A percentile compares a stretch with the other conserved stretches of the same genome.
Evolutionary conservation across 441 rosid species (phyloP).

Genomic region (Bruguiera hainesii): DNA sequence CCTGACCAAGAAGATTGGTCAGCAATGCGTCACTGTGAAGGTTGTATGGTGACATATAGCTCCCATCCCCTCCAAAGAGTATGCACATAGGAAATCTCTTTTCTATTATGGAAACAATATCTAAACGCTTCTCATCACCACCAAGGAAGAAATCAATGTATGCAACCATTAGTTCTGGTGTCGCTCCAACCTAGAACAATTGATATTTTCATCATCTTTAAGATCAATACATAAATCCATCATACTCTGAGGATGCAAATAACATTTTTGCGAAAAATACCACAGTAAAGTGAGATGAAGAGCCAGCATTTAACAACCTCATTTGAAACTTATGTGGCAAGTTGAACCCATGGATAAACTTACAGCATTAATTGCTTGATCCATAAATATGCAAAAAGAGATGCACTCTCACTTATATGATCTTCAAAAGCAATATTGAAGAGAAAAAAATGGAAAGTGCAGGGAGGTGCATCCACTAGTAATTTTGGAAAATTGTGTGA

Average conservation of each 20-base stretch:
- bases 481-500: background rate
- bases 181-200: conserved; percentile 83
- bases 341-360: too few species aligned
- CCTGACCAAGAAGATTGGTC: conserved; percentile 98
- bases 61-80: conserved; percentile 95
- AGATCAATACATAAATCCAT: conserved; percentile 7
- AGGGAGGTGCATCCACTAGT: background rate
- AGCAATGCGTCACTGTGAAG: conserved; percentile 76
- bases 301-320: background rate
- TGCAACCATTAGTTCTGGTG: conserved; percentile 95
- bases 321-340: too few species aligned
- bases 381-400: too few species aligned
- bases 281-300: background rate
- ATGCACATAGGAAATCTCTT: conserved; percentile 97
- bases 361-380: too few species aligned
- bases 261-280: background rate
- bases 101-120: conserved; percentile 85
- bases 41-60: conserved; percentile 95
- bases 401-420: background rate
- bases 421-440: background rate
- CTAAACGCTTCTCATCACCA: conserved; percentile 97
- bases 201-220: conserved; percentile 11
- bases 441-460: background rate
- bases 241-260: background rate
- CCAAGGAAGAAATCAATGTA: conserved; percentile 96